Conservation (phyloP, 257 asterid species). For the Solanum lignicaule region DNA sequence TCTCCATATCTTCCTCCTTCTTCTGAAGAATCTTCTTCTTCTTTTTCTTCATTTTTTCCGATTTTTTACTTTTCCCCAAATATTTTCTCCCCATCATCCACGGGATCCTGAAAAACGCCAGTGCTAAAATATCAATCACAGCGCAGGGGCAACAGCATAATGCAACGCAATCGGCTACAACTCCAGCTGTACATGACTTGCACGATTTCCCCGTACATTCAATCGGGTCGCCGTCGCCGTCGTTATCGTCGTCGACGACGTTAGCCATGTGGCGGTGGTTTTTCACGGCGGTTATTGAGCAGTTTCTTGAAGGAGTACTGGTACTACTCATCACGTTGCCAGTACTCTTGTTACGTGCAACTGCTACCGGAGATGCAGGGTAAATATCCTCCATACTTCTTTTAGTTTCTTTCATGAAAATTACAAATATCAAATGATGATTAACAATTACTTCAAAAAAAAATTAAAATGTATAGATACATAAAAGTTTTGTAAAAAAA, state of each 20-base stretch:
- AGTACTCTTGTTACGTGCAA: not conserved
- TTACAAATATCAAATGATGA: not conserved
- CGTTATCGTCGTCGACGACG: slow-evolving; percentile 9
- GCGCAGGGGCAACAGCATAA: slow-evolving; percentile 95
- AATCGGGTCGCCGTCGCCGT: slow-evolving; percentile 21
- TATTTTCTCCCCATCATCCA: slow-evolving; percentile 65
- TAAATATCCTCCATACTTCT: slow-evolving; percentile 19
- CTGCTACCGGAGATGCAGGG: slow-evolving; percentile 3
- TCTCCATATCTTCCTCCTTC: slow-evolving; percentile 1
- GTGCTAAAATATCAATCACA: slow-evolving; percentile 52
- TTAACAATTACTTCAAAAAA: not conserved
- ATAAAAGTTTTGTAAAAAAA: not conserved
- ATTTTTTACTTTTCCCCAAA: slow-evolving; percentile 17
- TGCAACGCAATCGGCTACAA: slow-evolving; percentile 92
- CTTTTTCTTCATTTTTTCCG: slow-evolving; percentile 12
- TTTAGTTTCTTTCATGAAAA: not conserved
- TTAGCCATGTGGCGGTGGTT: slow-evolving; percentile 5
- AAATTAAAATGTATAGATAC: too few species aligned
- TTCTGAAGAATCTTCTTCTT: not conserved
- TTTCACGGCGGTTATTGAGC: slow-evolving; percentile 4
- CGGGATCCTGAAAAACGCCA: slow-evolving; percentile 70
- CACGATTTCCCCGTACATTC: slow-evolving; percentile 68
- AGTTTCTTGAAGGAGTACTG: not conserved
- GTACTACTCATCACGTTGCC: not conserved
- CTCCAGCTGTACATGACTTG: slow-evolving; percentile 77